phyloP scores from a whole-genome alignment of 1,284 basidiomycete genomes.

The Tausonia pullulans region DNA sequence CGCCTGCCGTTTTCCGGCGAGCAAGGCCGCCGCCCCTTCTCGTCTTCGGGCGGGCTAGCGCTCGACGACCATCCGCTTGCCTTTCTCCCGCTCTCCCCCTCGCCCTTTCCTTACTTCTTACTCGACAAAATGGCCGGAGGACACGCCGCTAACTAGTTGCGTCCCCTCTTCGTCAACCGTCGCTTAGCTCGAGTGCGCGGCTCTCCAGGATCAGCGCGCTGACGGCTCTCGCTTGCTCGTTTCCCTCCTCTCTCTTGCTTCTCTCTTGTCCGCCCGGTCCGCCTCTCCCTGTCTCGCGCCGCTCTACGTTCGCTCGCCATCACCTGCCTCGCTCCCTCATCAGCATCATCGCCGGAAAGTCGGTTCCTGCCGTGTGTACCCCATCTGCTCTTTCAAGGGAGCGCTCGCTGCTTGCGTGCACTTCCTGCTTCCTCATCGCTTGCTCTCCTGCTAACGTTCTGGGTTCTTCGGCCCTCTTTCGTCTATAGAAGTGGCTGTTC shows the following conservation, averaged over 20 bases:
- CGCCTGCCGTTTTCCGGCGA: no score
- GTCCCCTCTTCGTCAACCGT: no score
- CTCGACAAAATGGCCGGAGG: background rate
- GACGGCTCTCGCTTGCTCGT: background rate
- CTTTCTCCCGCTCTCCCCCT: no score
- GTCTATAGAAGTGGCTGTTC: background rate
- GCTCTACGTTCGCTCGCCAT: no score
- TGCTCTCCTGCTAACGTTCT: background rate
- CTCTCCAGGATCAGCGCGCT: background rate
- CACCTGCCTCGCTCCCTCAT: background rate
- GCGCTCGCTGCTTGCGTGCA: no score
- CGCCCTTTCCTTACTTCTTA: no score
- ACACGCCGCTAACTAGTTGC: background rate
- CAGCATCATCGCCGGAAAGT: conserved; percentile 3
- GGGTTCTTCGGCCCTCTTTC: background rate
- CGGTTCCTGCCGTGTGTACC: background rate
- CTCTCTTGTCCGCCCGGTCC: background rate
- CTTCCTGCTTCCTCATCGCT: background rate
- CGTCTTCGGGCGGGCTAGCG: no score
- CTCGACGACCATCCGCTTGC: no score
- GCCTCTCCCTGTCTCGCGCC: background rate
- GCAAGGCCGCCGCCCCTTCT: no score
- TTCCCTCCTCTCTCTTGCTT: background rate
- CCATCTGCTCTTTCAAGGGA: no score
- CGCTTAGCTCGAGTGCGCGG: no score